Base-by-base conservation (phyloP, 129 eudicot species). In the Escallonia herrerae region DNA sequence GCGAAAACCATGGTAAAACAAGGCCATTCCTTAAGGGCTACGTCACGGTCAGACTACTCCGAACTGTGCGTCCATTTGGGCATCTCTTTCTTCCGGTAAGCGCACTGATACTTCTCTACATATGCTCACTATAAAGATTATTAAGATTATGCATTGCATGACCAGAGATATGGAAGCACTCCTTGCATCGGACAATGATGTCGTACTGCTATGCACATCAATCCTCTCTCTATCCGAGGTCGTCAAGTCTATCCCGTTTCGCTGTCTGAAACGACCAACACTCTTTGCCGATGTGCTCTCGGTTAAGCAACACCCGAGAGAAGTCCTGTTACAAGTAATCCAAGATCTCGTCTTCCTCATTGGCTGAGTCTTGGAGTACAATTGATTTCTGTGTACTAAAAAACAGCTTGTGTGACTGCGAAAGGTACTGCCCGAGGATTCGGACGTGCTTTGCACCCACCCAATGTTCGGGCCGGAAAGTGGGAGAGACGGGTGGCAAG, bases 401-500 rank as follows among this genome's bases (percentile, higher is more conserved):
- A 15, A 55, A 45, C 9, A 45, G 7, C 49, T 45, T 45, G 49
- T 45, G 15, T 66, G 80, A 5, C 15, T 40, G 64, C 33, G 15
- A 60, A 66, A 86, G 90, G 85, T 60, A 66, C 70, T 83, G 72
- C 95, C 90, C 8, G 72, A 69, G 45, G 90, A 81, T 38, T 81
- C 81, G 8, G 95, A 87, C 64, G 15, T 87, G 80, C 80, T 87
- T 42, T 87, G 95, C 81, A 87, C 90, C 14, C 95, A 87, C 64
- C 95, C 95, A 8, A 87, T 87, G 95, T 87, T 87, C 43, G 95
- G 95, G 22, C 90, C 95, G 9, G 86, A 84, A 65, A 87, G 95
- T 47, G 95, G 90, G 46, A 81, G 72, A 72, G 63, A 79, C n/a
- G 86, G 95, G 46, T 87, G 95, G 95, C 74, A 66, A 45, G 82